Evolutionary conservation across 2,329 filamentous ascomycete genomes (phyloP).

Genomic region (Exophiala lecanii-corni): DNA sequence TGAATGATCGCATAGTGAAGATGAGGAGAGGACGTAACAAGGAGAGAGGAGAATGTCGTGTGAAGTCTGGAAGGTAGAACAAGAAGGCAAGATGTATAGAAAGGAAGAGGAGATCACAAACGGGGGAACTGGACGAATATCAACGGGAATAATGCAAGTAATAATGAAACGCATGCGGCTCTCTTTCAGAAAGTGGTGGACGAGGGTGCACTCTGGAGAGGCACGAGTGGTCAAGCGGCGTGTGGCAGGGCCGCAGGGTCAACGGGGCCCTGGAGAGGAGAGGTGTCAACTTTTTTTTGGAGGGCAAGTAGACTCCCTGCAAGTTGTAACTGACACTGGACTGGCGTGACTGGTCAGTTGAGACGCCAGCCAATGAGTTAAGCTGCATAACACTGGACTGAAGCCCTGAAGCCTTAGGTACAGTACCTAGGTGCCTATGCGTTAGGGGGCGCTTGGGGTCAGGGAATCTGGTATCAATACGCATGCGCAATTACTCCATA

Average conservation of each 20-base stretch:
- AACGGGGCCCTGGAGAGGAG: conserved; percentile 7
- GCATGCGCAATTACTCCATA: not conserved
- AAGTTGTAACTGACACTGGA: too few species aligned
- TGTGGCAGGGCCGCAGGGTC: not conserved
- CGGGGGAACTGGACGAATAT: not conserved
- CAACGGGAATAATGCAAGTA: conserved; percentile 14
- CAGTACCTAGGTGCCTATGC: too few species aligned
- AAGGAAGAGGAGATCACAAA: conserved; percentile 19
- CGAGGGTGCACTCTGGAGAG: conserved; percentile 1
- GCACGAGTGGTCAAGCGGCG: not conserved
- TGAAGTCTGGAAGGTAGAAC: conserved; percentile 1
- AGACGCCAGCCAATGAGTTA: too few species aligned
- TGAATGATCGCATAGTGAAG: conserved; percentile 23
- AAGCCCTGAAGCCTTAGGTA: too few species aligned
- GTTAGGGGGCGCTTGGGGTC: too few species aligned
- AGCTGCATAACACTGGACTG: too few species aligned
- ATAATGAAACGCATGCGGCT: not conserved
- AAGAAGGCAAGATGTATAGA: conserved; percentile 6
- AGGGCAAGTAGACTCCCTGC: not conserved
- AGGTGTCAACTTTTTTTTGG: conserved; percentile 17
- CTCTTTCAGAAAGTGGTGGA: not conserved
- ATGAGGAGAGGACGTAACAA: not conserved
- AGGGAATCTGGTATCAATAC: not conserved
- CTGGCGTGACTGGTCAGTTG: too few species aligned
- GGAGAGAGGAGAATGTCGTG: conserved; percentile 4